phyloP scores from a whole-genome alignment of 208 protist genomes.

The Trypanosomatidae sp. region DNA sequence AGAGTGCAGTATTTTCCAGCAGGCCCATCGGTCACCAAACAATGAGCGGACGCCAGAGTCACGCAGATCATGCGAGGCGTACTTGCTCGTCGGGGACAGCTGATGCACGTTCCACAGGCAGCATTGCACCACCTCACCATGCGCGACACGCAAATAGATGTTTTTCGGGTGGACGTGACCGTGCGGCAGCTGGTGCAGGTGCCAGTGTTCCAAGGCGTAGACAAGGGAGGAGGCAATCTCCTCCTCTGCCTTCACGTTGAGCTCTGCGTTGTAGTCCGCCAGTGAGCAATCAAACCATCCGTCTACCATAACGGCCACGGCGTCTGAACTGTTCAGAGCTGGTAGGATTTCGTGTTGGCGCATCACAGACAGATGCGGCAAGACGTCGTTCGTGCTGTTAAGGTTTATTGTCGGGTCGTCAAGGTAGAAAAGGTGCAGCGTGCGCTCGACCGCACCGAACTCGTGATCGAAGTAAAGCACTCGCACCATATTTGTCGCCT shows the following conservation, averaged over 20 bases:
- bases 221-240: slow-evolving; percentile 64
- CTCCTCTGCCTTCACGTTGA: slow-evolving; percentile 20
- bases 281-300: slow-evolving; percentile 83
- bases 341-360: slow-evolving; percentile 60
- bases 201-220: slow-evolving; percentile 86
- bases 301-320: slow-evolving; percentile 59
- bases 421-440: slow-evolving; percentile 58
- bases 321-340: slow-evolving; percentile 28
- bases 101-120: slow-evolving; percentile 57
- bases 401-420: slow-evolving; percentile 35
- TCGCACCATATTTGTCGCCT: slow-evolving; percentile 51
- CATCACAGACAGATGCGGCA: slow-evolving; percentile 62
- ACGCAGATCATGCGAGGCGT: slow-evolving; percentile 50
- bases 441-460: slow-evolving; percentile 52
- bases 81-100: slow-evolving; percentile 39
- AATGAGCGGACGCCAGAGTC: slow-evolving; percentile 39
- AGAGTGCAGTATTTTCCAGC: slow-evolving; percentile 37
- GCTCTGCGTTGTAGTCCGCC: slow-evolving; percentile 17
- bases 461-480: slow-evolving; percentile 51
- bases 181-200: slow-evolving; percentile 74
- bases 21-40: slow-evolving; percentile 68
- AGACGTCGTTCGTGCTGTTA: slow-evolving; percentile 38
- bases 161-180: slow-evolving; percentile 73
- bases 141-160: slow-evolving; percentile 60
- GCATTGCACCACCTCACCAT: slow-evolving; percentile 48